Conservation (phyloP, 306 rosid genomes). For the Fragaria nilgerrensis region DNA sequence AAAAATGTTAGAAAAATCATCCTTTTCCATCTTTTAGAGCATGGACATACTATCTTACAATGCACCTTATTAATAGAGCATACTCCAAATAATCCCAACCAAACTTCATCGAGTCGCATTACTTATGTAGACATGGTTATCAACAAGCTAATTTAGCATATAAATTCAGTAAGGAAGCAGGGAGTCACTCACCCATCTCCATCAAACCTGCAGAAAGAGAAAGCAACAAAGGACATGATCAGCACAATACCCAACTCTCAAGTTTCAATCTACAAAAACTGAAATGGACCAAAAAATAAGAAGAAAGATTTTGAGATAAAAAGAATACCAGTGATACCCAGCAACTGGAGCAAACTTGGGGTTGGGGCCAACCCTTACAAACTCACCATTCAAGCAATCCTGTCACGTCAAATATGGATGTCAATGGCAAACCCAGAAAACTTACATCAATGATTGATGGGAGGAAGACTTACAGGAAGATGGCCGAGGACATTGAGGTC, state of each 20-base stretch:
- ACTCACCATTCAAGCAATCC: conserved; percentile 95
- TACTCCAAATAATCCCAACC: background rate
- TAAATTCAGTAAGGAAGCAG: conserved; percentile 3
- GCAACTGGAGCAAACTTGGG: conserved; percentile 82
- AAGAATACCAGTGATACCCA: conserved; percentile 84
- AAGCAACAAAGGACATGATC: conserved; percentile 25
- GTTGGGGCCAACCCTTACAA: conserved; percentile 95
- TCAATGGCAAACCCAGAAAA: background rate
- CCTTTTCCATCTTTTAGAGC: background rate
- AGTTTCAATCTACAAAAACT: background rate
- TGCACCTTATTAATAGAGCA: background rate
- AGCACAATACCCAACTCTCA: conserved; percentile 25
- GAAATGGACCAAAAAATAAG: background rate
- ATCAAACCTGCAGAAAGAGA: conserved; percentile 74
- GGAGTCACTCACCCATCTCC: conserved; percentile 85
- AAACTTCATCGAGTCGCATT: background rate
- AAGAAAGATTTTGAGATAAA: background rate
- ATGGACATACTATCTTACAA: background rate
- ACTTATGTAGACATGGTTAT: background rate
- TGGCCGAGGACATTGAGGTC: conserved; percentile 58
- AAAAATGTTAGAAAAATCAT: conserved; percentile 5
- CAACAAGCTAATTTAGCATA: background rate
- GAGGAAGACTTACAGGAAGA: conserved; percentile 62
- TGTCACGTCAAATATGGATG: conserved; percentile 23
- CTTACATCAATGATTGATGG: background rate